Evolutionary conservation across 2,329 filamentous ascomycete genomes (phyloP).

Genomic region (Colletotrichum salicis): DNA sequence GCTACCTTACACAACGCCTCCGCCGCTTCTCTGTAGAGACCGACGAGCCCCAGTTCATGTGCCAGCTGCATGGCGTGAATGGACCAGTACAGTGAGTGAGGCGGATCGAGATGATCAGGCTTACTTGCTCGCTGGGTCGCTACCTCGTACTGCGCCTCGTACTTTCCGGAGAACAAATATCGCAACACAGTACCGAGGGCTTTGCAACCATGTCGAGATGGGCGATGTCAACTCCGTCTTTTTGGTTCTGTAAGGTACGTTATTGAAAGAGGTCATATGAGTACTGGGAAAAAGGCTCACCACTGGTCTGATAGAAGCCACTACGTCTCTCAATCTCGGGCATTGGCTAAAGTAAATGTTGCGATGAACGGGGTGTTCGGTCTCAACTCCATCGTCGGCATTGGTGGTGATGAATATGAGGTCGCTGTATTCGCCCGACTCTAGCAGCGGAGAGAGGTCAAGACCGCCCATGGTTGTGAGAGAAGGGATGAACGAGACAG

Average conservation of each 20-base stretch:
- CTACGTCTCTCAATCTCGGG: not conserved
- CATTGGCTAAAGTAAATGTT: slow-evolving; percentile 13
- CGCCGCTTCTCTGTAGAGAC: slow-evolving; percentile 1
- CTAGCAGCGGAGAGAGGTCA: not conserved
- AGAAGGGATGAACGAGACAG: not conserved
- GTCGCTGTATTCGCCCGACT: not conserved
- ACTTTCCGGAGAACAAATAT: slow-evolving; percentile 18
- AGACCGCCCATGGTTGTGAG: not conserved
- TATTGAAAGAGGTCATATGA: not conserved
- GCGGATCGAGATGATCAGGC: not conserved
- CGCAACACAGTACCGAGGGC: not conserved
- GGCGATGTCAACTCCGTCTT: not conserved
- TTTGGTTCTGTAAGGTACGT: not conserved
- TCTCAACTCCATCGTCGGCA: not conserved
- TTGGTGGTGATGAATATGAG: not conserved
- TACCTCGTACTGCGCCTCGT: not conserved
- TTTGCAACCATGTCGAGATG: not conserved
- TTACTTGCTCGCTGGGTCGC: not conserved
- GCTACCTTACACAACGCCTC: not conserved
- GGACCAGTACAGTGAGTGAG: slow-evolving; percentile 9
- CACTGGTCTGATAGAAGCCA: not conserved
- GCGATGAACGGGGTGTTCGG: not conserved
- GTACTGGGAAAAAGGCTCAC: not conserved
- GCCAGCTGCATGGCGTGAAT: slow-evolving; percentile 2
- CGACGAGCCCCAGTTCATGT: not conserved